Conservation (phyloP, 148 eudicot genomes). For the Arbutus unedo region DNA sequence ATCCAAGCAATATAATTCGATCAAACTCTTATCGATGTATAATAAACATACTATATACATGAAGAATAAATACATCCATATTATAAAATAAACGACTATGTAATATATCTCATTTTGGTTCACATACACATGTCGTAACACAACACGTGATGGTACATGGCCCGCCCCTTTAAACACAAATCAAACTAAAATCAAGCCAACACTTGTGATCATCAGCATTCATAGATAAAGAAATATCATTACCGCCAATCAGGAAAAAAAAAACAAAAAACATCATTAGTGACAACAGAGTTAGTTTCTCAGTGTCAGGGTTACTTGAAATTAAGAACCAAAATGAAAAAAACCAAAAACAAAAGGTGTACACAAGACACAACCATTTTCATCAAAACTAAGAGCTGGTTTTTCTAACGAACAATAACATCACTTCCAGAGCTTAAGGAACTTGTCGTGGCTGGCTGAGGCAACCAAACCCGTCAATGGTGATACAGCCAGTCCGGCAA, state of each 20-base stretch:
- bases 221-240: neutral
- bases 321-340: neutral
- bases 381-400: neutral
- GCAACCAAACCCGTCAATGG: conserved; percentile 65
- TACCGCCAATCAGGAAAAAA: neutral
- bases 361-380: neutral
- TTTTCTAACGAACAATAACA: neutral
- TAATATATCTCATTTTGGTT: too few species aligned
- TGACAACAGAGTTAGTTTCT: neutral
- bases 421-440: conserved; percentile 85
- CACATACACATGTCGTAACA: too few species aligned
- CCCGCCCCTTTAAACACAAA: too few species aligned
- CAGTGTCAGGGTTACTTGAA: neutral
- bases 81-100: too few species aligned
- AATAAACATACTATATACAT: too few species aligned
- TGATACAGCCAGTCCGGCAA: conserved; percentile 65
- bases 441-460: conserved; percentile 84
- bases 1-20: too few species aligned
- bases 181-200: too few species aligned
- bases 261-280: too few species aligned
- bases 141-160: too few species aligned
- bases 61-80: too few species aligned
- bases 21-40: too few species aligned
- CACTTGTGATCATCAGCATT: neutral
- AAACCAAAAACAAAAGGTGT: neutral